Evolutionary conservation across 2,329 filamentous ascomycete species (phyloP), one percentile per base, ranked within the genome.

Genomic region (Sordariomycetes sp.): DNA sequence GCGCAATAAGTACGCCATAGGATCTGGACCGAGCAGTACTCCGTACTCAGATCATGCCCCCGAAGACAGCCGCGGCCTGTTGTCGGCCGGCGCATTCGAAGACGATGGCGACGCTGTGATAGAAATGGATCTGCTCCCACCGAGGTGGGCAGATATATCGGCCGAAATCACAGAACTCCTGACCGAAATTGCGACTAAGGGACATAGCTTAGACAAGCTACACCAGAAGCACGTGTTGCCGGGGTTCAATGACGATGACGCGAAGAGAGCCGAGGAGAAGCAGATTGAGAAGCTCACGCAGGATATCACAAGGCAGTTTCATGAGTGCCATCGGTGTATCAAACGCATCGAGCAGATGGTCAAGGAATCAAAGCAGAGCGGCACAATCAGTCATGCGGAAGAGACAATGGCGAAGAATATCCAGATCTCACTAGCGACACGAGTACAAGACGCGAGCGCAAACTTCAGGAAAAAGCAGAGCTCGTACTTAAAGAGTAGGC

Each of bases 141-240:
- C 92, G 34, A 80, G 92, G 40, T 98, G 92, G 92, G 83, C 90
- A 38, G 92, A 98, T 53, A 72, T 94, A 39, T 88, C 88, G 50
- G 92, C 96, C 54, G 87, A 96, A 54, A 86, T 98, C 40, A 80
- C 82, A 20, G 86, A 95, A 39, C 64, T 85, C 27, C 73, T 98
- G 8, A 72, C 75, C 40, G 77, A 84, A 38, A 86, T 96, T 44
- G 82, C 86, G 34, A 79, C 76, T 40, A 86, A 93, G 61, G 84
- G 86, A 45, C 79, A 85, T 47, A 79, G 79, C 48, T 72, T 98
- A 21, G 92, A 96, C 52, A 86, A 88, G 52, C 68, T 98, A 41
- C 92, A 98, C 57, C 87, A 94, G 61, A 96, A 96, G 57, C 92
- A 98, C 60, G 84, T 98, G 28, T 70, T 98, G 11, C 92, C 92